Percentiles rank a stretch among this genome's conserved stretches.
Conservation (phyloP, 306 rosid genomes). For the Pterocarpus santalinus region DNA sequence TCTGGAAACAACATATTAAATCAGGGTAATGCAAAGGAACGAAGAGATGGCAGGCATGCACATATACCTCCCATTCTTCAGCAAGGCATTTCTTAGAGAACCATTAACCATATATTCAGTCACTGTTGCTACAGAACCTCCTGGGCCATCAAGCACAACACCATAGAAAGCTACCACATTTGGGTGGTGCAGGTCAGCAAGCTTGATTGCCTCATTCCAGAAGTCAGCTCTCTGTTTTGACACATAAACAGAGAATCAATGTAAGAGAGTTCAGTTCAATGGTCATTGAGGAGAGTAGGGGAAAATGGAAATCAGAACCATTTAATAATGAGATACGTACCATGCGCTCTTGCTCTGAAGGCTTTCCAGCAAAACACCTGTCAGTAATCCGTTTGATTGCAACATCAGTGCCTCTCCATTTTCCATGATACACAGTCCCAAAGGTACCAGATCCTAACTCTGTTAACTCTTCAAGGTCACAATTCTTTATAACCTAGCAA, state of each 20-base stretch:
- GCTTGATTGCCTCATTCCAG: conserved; percentile 98
- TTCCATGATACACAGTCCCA: conserved; percentile 91
- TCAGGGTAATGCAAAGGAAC: conserved; percentile 33
- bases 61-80: conserved; percentile 77
- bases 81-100: conserved; percentile 85
- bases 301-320: conserved; percentile 30
- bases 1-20: conserved; percentile 23
- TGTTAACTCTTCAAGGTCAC: conserved; percentile 86
- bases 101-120: conserved; percentile 96
- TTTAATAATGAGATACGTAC: conserved; percentile 51
- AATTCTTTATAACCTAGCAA: conserved; percentile 76
- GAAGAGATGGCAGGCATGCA: background rate
- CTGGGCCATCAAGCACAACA: conserved; percentile 90
- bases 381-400: conserved; percentile 88
- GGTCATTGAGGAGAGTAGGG: conserved; percentile 16
- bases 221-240: conserved; percentile 78
- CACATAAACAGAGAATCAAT: conserved; percentile 38
- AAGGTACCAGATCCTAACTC: conserved; percentile 91
- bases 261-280: background rate
- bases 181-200: conserved; percentile 96
- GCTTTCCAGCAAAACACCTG: conserved; percentile 84
- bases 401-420: conserved; percentile 91
- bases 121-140: conserved; percentile 92
- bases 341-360: conserved; percentile 94
- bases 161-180: conserved; percentile 96